A percentile compares a stretch with the other conserved stretches of the same genome.
These are phyloP conservation scores for Eimeria acervulina DNA, from an alignment of 169 alveolate genomes.

Conservation along the genomic window DNA sequence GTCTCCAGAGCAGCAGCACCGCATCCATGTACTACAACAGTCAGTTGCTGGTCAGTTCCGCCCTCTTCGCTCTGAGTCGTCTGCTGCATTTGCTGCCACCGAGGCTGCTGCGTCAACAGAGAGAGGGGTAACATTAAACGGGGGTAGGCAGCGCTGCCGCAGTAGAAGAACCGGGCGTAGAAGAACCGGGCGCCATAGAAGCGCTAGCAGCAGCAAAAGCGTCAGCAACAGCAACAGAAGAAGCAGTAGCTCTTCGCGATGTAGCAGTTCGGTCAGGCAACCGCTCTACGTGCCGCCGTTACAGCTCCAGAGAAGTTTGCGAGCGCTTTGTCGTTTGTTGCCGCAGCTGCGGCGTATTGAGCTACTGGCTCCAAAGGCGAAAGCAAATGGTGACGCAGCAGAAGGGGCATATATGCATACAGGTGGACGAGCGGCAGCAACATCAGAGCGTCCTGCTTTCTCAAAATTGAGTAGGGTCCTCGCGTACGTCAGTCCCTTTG, in stretches of 20 bases:
- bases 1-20: conserved; percentile 63
- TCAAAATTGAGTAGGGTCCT: not conserved
- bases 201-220: conserved; percentile 8
- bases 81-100: conserved; percentile 53
- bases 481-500: conserved; percentile 29
- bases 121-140: not conserved
- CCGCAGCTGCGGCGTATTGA: conserved; percentile 78
- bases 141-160: not conserved
- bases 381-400: not conserved
- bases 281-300: conserved; percentile 70
- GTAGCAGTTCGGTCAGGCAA: not conserved
- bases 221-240: not conserved
- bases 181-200: not conserved
- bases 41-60: not conserved
- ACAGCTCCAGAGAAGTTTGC: conserved; percentile 61
- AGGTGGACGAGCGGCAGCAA: not conserved
- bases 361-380: conserved; percentile 25
- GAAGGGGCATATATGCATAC: not conserved
- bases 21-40: conserved; percentile 38
- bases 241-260: not conserved
- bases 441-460: conserved; percentile 10
- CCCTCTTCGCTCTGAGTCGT: not conserved
- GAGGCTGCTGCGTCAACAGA: not conserved
- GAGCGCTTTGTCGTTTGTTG: conserved; percentile 38
- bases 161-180: not conserved